These are phyloP conservation scores for Phylloporus sp. DNA, from an alignment of 768 basidiomycete species.

Conservation along the genomic window DNA sequence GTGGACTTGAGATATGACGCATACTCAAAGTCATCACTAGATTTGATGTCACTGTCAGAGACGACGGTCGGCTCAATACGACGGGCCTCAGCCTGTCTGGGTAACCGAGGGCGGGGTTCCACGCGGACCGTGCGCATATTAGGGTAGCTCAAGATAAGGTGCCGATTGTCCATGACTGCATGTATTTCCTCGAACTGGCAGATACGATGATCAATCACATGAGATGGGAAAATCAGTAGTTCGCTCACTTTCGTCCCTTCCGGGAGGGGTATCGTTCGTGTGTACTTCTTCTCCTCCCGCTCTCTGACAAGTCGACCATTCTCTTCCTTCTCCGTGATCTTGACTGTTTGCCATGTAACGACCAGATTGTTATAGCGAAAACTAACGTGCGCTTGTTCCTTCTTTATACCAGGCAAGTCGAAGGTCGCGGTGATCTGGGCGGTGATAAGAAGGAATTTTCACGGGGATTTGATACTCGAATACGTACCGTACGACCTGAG, in stretches of 20 bases:
- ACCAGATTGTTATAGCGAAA: constrained; percentile 60
- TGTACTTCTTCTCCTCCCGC: constrained; percentile 57
- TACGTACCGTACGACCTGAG: constrained; percentile 54
- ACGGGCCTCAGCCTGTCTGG: constrained; percentile 28
- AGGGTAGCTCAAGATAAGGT: constrained; percentile 64
- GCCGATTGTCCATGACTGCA: constrained; percentile 59
- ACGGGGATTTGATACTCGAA: constrained; percentile 11
- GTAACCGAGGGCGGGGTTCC: constrained; percentile 25
- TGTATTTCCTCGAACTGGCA: constrained; percentile 69
- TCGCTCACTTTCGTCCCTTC: constrained; percentile 64
- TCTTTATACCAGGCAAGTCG: constrained; percentile 64
- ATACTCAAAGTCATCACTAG: constrained; percentile 27
- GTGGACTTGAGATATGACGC: constrained; percentile 23
- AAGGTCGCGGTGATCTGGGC: constrained; percentile 61
- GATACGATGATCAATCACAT: background rate
- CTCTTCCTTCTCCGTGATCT: constrained; percentile 59
- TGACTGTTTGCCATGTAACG: constrained; percentile 63
- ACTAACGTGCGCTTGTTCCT: constrained; percentile 73
- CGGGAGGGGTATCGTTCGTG: constrained; percentile 66
- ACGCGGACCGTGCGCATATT: constrained; percentile 36
- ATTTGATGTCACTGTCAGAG: constrained; percentile 27
- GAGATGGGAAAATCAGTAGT: background rate
- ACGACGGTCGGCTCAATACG: constrained; percentile 32
- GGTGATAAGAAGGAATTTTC: constrained; percentile 22
- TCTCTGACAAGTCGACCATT: constrained; percentile 59